Evolutionary conservation across 2,329 filamentous ascomycete species (phyloP).

Genomic region (Pseudogymnoascus sp.): DNA sequence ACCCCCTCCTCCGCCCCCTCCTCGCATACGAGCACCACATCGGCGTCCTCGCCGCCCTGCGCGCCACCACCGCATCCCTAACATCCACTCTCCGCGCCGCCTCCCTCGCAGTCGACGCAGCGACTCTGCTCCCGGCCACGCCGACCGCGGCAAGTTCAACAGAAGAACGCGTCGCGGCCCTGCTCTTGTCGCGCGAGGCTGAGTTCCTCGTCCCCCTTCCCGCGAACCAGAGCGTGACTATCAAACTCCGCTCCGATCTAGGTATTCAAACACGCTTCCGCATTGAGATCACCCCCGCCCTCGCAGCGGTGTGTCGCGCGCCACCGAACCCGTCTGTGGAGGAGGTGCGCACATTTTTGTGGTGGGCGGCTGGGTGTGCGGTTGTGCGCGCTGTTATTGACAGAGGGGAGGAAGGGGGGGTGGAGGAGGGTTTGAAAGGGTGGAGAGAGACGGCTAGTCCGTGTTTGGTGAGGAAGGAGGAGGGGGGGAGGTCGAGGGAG

Average conservation of each 20-base stretch:
- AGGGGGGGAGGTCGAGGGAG: slow-evolving; percentile 9
- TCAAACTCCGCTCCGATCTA: slow-evolving; percentile 27
- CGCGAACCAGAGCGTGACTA: slow-evolving; percentile 27
- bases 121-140: slow-evolving; percentile 16
- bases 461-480: neutral
- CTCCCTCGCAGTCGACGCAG: slow-evolving; percentile 19
- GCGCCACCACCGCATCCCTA: slow-evolving; percentile 19
- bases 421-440: slow-evolving; percentile 10
- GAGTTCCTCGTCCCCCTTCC: slow-evolving; percentile 33
- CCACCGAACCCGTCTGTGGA: neutral
- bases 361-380: neutral
- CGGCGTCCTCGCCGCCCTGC: slow-evolving; percentile 17
- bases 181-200: slow-evolving; percentile 36
- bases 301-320: neutral
- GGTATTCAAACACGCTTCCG: neutral
- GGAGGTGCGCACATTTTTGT: neutral
- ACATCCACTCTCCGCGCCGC: slow-evolving; percentile 19
- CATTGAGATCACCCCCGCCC: neutral
- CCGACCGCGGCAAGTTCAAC: slow-evolving; percentile 17
- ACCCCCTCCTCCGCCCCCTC: slow-evolving; percentile 50
- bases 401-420: neutral
- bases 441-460: neutral
- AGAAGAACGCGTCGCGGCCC: slow-evolving; percentile 34
- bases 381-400: neutral
- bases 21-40: slow-evolving; percentile 27